Conservation (phyloP, 192 early-diverging fungal genomes). For the Gonapodya prolifera region DNA sequence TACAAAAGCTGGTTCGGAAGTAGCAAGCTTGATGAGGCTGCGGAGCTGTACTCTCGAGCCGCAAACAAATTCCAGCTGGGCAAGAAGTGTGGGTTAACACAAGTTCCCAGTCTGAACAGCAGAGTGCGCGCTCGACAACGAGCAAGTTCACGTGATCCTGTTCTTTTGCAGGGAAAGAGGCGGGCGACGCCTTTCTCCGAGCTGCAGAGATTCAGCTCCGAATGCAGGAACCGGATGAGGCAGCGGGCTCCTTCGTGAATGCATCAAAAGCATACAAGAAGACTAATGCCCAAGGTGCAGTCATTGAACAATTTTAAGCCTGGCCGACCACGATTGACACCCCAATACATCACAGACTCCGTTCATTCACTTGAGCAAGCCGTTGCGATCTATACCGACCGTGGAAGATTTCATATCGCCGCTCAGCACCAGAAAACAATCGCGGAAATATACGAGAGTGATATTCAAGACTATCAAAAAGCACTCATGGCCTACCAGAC, state of each 20-base stretch:
- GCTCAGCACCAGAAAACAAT: constrained; percentile 91
- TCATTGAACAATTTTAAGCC: not conserved
- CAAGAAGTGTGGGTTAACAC: constrained; percentile 60
- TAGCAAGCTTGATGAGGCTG: constrained; percentile 89
- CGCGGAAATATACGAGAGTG: constrained; percentile 80
- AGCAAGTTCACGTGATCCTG: not conserved
- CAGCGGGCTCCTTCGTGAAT: constrained; percentile 64
- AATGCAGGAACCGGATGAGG: constrained; percentile 72
- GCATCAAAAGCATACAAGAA: constrained; percentile 90
- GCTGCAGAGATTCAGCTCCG: constrained; percentile 69
- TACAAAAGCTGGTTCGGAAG: constrained; percentile 49
- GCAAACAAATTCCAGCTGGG: constrained; percentile 86
- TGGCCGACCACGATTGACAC: not conserved
- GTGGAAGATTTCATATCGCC: constrained; percentile 75
- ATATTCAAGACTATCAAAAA: constrained; percentile 60
- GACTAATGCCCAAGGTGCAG: constrained; percentile 53
- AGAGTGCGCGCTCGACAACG: not conserved
- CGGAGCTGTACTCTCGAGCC: constrained; percentile 82
- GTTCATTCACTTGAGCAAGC: constrained; percentile 62
- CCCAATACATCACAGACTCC: constrained; percentile 34
- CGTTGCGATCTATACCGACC: constrained; percentile 66
- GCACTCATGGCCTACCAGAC: constrained; percentile 78
- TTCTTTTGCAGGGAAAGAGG: constrained; percentile 61
- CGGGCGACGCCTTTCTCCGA: constrained; percentile 82
- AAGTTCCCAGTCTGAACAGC: not conserved